Conservation (phyloP, 2,329 filamentous ascomycete species). For the Cyphellophora attinorum region DNA sequence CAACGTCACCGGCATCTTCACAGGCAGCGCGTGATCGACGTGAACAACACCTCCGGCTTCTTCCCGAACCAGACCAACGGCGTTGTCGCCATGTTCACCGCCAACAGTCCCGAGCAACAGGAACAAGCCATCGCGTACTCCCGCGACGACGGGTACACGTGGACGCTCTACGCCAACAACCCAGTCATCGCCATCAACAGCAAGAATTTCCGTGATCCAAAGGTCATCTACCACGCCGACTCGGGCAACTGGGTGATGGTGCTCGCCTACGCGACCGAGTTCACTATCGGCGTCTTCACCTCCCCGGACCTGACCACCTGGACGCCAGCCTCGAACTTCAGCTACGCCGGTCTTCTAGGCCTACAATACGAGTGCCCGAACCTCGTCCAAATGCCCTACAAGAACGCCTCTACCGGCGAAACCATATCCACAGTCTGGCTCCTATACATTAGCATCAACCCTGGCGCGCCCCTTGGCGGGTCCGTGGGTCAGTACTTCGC, state of each 20-base stretch:
- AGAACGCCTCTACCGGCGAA: too few relatives aligned
- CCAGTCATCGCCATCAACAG: constrained; percentile 49
- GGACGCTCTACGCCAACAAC: constrained; percentile 49
- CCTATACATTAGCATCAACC: constrained; percentile 23
- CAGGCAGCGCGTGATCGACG: constrained; percentile 50
- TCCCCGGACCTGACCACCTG: constrained; percentile 50
- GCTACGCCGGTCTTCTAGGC: constrained; percentile 41
- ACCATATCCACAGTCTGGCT: constrained; percentile 20
- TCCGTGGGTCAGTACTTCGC: constrained; percentile 23
- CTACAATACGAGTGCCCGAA: constrained; percentile 57
- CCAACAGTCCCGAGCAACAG: constrained; percentile 31
- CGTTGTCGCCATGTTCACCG: constrained; percentile 52
- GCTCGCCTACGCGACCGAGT: constrained; percentile 45
- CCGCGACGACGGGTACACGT: constrained; percentile 51
- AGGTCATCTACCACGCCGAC: constrained; percentile 49
- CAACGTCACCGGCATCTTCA: constrained; percentile 38
- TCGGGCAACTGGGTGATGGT: constrained; percentile 49
- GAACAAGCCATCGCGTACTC: constrained; percentile 55
- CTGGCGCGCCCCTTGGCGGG: constrained; percentile 26
- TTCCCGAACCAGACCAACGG: constrained; percentile 52
- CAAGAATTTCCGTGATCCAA: constrained; percentile 55
- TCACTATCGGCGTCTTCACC: constrained; percentile 51
- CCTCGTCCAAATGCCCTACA: constrained; percentile 46
- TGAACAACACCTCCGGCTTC: constrained; percentile 57
- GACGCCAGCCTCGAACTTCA: constrained; percentile 51